These are phyloP conservation scores for Chrysosporium queenslandicum DNA, from an alignment of 2,329 filamentous ascomycete species.

Conservation along the genomic window DNA sequence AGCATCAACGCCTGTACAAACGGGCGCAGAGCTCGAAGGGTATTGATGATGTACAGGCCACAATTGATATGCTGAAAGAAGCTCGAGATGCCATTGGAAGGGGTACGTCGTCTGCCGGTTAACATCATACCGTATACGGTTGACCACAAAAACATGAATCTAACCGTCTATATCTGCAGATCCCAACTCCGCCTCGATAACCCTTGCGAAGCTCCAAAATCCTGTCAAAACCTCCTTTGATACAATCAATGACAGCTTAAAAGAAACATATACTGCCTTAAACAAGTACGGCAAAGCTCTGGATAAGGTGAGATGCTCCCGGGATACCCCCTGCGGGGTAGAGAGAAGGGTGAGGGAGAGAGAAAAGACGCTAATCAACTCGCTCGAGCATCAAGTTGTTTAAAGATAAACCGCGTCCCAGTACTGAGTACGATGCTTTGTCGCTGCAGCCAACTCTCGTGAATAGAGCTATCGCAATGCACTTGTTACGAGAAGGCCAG, in stretches of 20 bases:
- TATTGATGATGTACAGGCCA: constrained; percentile 69
- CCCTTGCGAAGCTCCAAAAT: constrained; percentile 74
- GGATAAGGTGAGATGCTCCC: constrained; percentile 53
- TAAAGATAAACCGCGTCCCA: constrained; percentile 59
- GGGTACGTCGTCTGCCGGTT: constrained; percentile 46
- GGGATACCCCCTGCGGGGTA: neutral
- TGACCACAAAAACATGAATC: too few species aligned
- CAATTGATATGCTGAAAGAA: constrained; percentile 64
- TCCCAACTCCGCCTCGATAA: constrained; percentile 59
- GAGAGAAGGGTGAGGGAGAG: neutral
- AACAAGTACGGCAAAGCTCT: constrained; percentile 77
- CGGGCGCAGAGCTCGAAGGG: constrained; percentile 60
- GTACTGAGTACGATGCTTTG: constrained; percentile 71
- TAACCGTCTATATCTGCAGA: constrained; percentile 38
- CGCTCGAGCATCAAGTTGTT: constrained; percentile 43
- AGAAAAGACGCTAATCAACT: too few species aligned
- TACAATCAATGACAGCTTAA: constrained; percentile 66
- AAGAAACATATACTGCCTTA: constrained; percentile 70
- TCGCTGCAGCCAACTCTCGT: constrained; percentile 65
- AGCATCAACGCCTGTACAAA: constrained; percentile 61
- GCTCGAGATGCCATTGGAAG: constrained; percentile 64
- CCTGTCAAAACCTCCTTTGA: constrained; percentile 75
- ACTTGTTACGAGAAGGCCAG: constrained; percentile 85
- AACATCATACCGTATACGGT: too few species aligned
- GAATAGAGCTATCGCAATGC: constrained; percentile 92